Percentiles rank a stretch among this genome's conserved stretches.
Conservation (phyloP, 345 rosid species). For the Salix exigua region DNA sequence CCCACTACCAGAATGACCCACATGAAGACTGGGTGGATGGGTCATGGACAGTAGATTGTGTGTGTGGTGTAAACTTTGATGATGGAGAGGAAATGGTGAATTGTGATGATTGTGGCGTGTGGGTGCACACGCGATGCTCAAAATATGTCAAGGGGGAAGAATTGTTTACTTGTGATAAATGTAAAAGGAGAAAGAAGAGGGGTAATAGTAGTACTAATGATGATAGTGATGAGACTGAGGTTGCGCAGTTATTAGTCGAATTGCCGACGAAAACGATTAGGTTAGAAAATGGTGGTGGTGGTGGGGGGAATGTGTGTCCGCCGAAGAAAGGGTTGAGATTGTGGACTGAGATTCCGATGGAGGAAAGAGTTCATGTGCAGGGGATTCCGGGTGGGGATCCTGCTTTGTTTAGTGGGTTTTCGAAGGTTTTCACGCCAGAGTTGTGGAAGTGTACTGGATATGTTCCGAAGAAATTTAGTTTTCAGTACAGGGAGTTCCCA, state of each 20-base stretch:
- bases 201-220: not conserved
- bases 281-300: slow-evolving; percentile 52
- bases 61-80: slow-evolving; percentile 84
- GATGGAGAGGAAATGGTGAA: slow-evolving; percentile 99
- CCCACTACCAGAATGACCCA: slow-evolving; percentile 35
- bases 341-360: slow-evolving; percentile 73
- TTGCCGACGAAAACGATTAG: slow-evolving; percentile 77
- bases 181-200: slow-evolving; percentile 52
- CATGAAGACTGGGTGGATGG: slow-evolving; percentile 95
- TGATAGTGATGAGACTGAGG: slow-evolving; percentile 79
- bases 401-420: slow-evolving; percentile 51
- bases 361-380: slow-evolving; percentile 85
- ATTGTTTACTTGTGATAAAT: slow-evolving; percentile 75
- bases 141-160: slow-evolving; percentile 79
- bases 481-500: slow-evolving; percentile 65
- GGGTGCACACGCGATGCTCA: slow-evolving; percentile 97
- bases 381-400: slow-evolving; percentile 91
- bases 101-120: slow-evolving; percentile 95
- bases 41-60: slow-evolving; percentile 96
- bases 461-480: slow-evolving; percentile 86
- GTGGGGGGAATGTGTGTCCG: not conserved
- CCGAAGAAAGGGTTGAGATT: slow-evolving; percentile 32
- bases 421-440: slow-evolving; percentile 59
- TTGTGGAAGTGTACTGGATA: slow-evolving; percentile 82
- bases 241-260: slow-evolving; percentile 84